Percentiles rank a stretch among this genome's conserved stretches.
phyloP scores from a whole-genome alignment of 441 rosid species.

The Hura crepitans region DNA sequence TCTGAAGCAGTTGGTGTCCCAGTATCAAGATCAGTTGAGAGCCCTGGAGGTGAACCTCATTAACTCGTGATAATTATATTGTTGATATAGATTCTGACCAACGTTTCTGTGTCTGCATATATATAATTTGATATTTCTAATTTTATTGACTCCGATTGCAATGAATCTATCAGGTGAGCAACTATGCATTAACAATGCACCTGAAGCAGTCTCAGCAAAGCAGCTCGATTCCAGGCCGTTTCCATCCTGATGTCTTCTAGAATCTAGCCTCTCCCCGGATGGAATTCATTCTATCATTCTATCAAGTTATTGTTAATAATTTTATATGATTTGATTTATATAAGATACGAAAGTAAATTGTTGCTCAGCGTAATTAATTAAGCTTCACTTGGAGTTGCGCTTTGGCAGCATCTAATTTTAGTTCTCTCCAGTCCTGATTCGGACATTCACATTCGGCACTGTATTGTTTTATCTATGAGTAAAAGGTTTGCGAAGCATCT shows the following conservation, averaged over 20 bases:
- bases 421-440: too few species aligned
- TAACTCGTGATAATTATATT: conserved; percentile 9
- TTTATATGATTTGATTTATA: too few species aligned
- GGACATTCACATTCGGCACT: too few species aligned
- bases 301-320: too few species aligned
- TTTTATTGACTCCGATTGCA: neutral
- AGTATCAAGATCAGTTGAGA: conserved; percentile 82
- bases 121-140: too few species aligned
- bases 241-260: conserved; percentile 52
- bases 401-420: too few species aligned
- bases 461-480: too few species aligned
- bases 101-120: too few species aligned
- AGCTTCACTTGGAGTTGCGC: too few species aligned
- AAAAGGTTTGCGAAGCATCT: too few species aligned
- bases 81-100: neutral
- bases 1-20: conserved; percentile 64
- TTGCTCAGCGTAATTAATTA: too few species aligned
- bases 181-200: conserved; percentile 39
- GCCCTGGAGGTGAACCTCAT: conserved; percentile 59
- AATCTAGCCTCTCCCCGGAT: conserved; percentile 12
- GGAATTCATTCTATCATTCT: neutral
- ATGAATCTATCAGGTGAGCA: conserved; percentile 42
- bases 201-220: conserved; percentile 39
- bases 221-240: conserved; percentile 28
- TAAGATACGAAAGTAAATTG: too few species aligned